Evolutionary conservation across 306 rosid genomes (phyloP).

Genomic region (Betula pendula): DNA sequence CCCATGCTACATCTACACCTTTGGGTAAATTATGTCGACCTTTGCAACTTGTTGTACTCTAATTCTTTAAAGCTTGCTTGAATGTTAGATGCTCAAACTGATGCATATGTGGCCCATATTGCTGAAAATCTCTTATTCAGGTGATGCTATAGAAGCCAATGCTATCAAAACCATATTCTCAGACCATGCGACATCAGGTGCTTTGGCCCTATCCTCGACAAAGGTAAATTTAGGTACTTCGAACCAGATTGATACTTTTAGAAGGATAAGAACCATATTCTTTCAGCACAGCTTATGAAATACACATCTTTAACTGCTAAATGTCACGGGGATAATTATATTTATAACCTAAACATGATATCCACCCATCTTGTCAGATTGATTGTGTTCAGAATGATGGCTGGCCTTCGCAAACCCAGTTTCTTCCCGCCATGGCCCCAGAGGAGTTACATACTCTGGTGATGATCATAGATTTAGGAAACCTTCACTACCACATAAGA

Average conservation of each 20-base stretch:
- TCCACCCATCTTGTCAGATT: conserved; percentile 12
- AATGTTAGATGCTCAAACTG: conserved; percentile 11
- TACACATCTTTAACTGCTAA: not conserved
- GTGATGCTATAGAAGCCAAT: conserved; percentile 82
- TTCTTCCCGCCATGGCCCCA: not conserved
- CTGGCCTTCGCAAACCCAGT: not conserved
- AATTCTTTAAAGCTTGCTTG: conserved; percentile 20
- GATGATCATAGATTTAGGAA: not conserved
- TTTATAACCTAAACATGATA: conserved; percentile 14
- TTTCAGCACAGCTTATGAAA: not conserved
- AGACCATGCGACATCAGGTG: conserved; percentile 53
- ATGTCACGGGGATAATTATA: not conserved
- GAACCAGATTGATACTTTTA: conserved; percentile 1
- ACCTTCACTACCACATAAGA: not conserved
- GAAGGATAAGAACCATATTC: not conserved
- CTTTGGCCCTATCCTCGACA: conserved; percentile 86
- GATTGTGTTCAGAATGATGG: not conserved
- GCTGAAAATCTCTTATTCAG: conserved; percentile 35
- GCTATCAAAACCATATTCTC: conserved; percentile 75
- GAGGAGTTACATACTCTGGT: not conserved
- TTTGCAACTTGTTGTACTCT: conserved; percentile 24
- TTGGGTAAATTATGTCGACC: conserved; percentile 54
- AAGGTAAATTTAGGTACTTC: conserved; percentile 55
- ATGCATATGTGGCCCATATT: conserved; percentile 17
- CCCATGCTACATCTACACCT: conserved; percentile 90